Base-by-base conservation (phyloP, 2,329 filamentous ascomycete genomes). In the Penicillium sp. region DNA sequence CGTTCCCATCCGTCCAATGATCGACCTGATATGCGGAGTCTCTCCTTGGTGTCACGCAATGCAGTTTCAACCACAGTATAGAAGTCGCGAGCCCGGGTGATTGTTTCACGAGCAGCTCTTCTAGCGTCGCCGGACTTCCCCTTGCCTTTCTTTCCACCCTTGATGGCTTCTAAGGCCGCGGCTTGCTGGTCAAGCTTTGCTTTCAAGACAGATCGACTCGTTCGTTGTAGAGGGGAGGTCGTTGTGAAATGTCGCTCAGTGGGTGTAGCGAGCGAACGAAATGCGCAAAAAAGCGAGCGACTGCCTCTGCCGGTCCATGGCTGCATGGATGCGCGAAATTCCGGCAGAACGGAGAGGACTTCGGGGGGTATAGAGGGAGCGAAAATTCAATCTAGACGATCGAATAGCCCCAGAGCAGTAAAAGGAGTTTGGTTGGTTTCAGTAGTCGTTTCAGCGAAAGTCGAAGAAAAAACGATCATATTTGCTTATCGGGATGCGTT, bases 271-370 rank as follows among this genome's bases (percentile, higher is more conserved):
- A 66, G 56, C 37, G 68, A 60, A 60, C 69, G 71, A 56, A 77
- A 73, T 27, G 70, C 61, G 66, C 75, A 77, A 59, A 77, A 67
- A 35, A 77, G 68, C 70, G 77, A 79, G 65, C 66, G 65, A 46
- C 67, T 70, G 62, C 68, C 66, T 64, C 59, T 68, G 50, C 62
- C 64, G 52, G 64, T 65, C 65, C 75, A 73, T 69, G 67, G 60
- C 69, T 69, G 74, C 77, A 80, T 79, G 50, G 40, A 56, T 43
- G 40, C 35, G 29, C 49, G 25, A 8, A 23, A 47, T 42, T 26
- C 44, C 46, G 22, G 48, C 33, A 42, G 25, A 47, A 40, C 11
- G 15, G 15, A 12, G 25, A 20, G 33, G 22, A 18, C 6, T 49
- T 8, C 22, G 25, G 6, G 22, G 20, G 4, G 44, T 4, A 18